phyloP scores from a whole-genome alignment of 169 alveolate species.

The Plasmodium sp. region DNA sequence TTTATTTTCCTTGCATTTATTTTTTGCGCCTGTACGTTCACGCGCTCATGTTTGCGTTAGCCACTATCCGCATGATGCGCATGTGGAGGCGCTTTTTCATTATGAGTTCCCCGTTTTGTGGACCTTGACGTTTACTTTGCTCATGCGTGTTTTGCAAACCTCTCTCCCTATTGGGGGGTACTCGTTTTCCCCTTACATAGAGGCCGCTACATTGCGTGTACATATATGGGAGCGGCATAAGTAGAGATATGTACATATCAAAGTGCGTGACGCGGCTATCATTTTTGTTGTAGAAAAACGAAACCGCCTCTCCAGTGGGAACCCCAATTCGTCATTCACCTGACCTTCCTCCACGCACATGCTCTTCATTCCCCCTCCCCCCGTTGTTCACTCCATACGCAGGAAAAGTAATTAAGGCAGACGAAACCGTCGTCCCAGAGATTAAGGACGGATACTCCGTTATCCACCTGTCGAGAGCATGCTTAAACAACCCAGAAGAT shows the following conservation, averaged over 20 bases:
- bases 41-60: neutral
- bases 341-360: neutral
- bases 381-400: neutral
- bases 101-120: neutral
- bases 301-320: neutral
- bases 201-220: neutral
- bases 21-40: neutral
- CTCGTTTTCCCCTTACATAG: neutral
- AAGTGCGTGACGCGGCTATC: neutral
- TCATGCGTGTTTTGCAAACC: neutral
- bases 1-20: neutral
- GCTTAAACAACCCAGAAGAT: slow-evolving; percentile 90
- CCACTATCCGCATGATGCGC: neutral
- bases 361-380: neutral
- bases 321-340: neutral
- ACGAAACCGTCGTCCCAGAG: slow-evolving; percentile 77
- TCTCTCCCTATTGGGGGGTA: neutral
- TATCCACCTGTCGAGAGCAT: slow-evolving; percentile 89
- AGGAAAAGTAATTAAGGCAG: slow-evolving; percentile 79
- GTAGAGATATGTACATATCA: neutral
- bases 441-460: slow-evolving; percentile 80
- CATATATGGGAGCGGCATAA: neutral
- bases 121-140: neutral
- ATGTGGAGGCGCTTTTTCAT: neutral
- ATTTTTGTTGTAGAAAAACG: too few species aligned